Evolutionary conservation across 169 alveolate genomes (phyloP), one percentile per base, ranked within the genome.

Genomic region (Miamiensis avidus): DNA sequence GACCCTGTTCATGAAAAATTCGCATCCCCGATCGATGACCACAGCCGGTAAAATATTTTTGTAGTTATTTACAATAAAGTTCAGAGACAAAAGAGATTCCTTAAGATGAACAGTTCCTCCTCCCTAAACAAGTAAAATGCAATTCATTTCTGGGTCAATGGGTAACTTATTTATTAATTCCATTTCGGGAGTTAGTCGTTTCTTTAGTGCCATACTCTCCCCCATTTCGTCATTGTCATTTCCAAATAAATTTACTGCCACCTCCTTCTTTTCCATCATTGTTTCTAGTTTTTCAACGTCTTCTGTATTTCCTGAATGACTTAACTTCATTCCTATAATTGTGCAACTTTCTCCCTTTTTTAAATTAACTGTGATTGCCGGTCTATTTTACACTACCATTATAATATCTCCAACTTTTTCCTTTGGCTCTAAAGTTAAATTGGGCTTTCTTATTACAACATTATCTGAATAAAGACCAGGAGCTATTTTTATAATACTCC

Each of bases 111-210:
- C 82, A 29, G 88, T 91, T 64, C 93, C 97, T 49, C 69, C 69
- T 75, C 89, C 90, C 82, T 75, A 31, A 27, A 92, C 94, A 72
- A 84, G 69, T 20, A 94, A 76, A 72, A 91, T 90, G 49, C 93
- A 89, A 77, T 92, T 91, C 91, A 94, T 94, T 33, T 88, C 92
- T 27, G 82, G 64, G n/a, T 88, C 92, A 29, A 92, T 84, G 20
- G 89, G 91, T 82, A 91, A 88, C 73, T 92, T 89, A 74, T 89
- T 84, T 27, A 91, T 84, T 75, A 89, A 78, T 79, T 94, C 93
- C 31, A 72, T 76, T 31, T 86, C 90, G 15, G 90, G 90, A 65
- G 83, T 84, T n/a, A 81, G 76, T 76, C 74, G 84, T 4, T 30
- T 65, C 1, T 87, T 78, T 34, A 65, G 64, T 74, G 75, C 83